Conservation (phyloP, 225 moss, liverwort and hornwort species). For the Pleurozium schreberi region DNA sequence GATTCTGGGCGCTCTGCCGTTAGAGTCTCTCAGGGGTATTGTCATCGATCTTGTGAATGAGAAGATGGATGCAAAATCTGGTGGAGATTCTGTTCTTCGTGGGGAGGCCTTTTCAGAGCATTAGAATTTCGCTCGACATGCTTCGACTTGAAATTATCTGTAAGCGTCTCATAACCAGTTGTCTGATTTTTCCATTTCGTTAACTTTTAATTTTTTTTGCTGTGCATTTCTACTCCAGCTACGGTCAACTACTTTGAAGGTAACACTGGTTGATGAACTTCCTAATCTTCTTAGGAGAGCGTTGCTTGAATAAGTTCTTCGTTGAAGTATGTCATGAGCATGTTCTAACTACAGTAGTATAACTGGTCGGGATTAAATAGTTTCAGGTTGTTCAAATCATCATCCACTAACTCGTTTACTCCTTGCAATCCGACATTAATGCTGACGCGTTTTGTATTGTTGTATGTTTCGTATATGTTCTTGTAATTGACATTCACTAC, state of each 20-base stretch:
- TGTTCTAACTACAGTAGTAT: neutral
- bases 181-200: neutral
- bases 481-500: neutral
- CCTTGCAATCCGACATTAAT: neutral
- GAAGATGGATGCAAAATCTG: constrained; percentile 28
- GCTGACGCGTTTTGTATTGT: neutral
- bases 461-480: neutral
- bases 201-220: neutral
- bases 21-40: constrained; percentile 24
- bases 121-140: neutral
- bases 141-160: neutral
- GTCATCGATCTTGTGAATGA: constrained; percentile 41
- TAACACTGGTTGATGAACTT: neutral
- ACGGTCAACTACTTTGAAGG: neutral
- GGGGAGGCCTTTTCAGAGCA: constrained; percentile 10
- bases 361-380: neutral
- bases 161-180: neutral
- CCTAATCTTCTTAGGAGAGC: neutral
- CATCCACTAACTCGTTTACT: neutral
- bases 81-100: constrained; percentile 9
- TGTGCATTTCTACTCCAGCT: neutral
- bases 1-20: constrained; percentile 21
- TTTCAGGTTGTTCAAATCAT: neutral
- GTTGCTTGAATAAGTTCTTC: neutral
- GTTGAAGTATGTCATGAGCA: neutral